Percentiles rank a stretch among this genome's conserved stretches.
phyloP scores from a whole-genome alignment of 2,329 filamentous ascomycete species.

The Trichoderma endophyticum region DNA sequence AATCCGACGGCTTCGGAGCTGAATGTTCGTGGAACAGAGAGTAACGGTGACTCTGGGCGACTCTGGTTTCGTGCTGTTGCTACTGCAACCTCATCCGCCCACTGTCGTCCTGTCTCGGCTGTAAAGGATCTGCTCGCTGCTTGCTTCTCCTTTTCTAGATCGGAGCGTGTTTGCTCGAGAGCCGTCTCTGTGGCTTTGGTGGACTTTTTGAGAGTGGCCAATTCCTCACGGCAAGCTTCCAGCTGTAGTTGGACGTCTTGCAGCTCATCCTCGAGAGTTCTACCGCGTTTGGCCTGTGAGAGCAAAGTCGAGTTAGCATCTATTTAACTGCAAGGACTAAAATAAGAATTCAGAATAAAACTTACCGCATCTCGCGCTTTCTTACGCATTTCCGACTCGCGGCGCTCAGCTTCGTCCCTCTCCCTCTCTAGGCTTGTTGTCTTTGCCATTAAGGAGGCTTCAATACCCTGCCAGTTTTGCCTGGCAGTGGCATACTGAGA shows the following conservation, averaged over 20 bases:
- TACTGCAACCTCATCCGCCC: constrained; percentile 50
- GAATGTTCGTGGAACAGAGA: constrained; percentile 50
- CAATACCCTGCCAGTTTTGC: constrained; percentile 97
- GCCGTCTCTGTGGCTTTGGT: constrained; percentile 64
- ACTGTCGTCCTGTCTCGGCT: constrained; percentile 45
- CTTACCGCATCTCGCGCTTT: constrained; percentile 83
- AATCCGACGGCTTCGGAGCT: constrained; percentile 54
- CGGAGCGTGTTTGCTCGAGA: constrained; percentile 52
- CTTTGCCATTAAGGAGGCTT: constrained; percentile 76
- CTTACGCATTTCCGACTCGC: constrained; percentile 82
- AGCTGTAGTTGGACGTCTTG: constrained; percentile 65
- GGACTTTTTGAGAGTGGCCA: constrained; percentile 62
- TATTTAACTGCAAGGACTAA: no score
- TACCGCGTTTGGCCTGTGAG: constrained; percentile 56
- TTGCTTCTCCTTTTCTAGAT: constrained; percentile 49
- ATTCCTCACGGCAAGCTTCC: constrained; percentile 57
- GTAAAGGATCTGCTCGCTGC: constrained; percentile 30
- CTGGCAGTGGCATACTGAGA: constrained; percentile 92
- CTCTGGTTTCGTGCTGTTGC: constrained; percentile 45
- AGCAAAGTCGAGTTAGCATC: background rate
- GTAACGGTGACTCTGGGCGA: constrained; percentile 52
- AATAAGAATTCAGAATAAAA: constrained; percentile 17
- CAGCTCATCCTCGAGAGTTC: constrained; percentile 77
- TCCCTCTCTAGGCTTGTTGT: constrained; percentile 82
- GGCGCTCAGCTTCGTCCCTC: constrained; percentile 76